Evolutionary conservation across 2,329 filamentous ascomycete genomes (phyloP).

Genomic region (Scedosporium apiospermum): DNA sequence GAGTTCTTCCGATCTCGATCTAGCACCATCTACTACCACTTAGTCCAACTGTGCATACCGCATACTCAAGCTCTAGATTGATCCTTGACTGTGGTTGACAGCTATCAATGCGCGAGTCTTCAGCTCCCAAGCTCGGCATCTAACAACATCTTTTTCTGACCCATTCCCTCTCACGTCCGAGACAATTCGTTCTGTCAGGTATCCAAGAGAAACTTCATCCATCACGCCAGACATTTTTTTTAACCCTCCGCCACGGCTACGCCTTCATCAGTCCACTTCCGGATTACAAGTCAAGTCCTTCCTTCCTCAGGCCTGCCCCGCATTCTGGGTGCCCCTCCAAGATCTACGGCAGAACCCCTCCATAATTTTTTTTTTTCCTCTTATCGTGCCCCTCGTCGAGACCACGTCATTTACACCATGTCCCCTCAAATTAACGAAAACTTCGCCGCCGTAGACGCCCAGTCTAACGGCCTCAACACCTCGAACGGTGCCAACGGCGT

Average conservation of each 20-base stretch:
- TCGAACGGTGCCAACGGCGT: neutral
- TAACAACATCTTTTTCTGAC: too few relatives aligned
- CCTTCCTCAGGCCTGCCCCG: neutral
- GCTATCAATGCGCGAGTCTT: neutral
- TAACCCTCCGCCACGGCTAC: too few relatives aligned
- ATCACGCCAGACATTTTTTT: too few relatives aligned
- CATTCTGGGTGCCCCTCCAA: neutral
- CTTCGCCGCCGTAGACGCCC: neutral
- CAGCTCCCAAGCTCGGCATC: neutral
- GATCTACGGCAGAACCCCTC: neutral
- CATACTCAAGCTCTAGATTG: neutral
- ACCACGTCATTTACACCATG: neutral
- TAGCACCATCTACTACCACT: neutral
- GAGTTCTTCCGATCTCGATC: neutral
- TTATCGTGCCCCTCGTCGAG: neutral
- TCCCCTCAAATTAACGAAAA: neutral
- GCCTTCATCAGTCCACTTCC: too few relatives aligned
- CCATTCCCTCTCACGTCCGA: too few relatives aligned
- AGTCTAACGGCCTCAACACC: slow-evolving; percentile 11
- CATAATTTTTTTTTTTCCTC: neutral
- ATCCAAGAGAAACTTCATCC: too few relatives aligned
- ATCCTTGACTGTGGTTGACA: neutral
- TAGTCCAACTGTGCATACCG: neutral
- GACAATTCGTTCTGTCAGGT: too few relatives aligned
- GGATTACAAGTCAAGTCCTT: neutral